These are phyloP conservation scores for Iris macrosiphon DNA, from an alignment of 106 monocot species.

Conservation along the genomic window DNA sequence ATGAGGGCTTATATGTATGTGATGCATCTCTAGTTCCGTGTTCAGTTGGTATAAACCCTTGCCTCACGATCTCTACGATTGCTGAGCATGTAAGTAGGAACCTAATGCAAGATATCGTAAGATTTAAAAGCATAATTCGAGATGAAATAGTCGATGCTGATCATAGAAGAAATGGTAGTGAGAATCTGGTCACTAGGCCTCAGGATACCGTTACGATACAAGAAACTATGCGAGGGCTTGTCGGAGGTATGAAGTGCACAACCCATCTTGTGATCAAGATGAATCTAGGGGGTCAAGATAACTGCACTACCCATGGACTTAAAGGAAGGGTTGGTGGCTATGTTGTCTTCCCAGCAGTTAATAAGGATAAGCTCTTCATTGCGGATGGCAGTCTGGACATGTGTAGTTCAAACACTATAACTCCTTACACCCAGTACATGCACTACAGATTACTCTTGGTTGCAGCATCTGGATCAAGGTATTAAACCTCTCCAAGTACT, in stretches of 20 bases:
- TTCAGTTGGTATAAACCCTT: constrained; percentile 30
- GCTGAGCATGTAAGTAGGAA: constrained; percentile 15
- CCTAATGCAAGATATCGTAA: constrained; percentile 20
- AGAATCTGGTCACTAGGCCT: neutral
- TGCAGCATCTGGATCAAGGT: constrained; percentile 29
- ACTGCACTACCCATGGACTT: constrained; percentile 2
- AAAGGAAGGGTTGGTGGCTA: constrained; percentile 30
- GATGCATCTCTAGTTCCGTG: constrained; percentile 40
- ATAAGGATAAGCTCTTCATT: constrained; percentile 25
- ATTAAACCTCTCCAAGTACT: neutral
- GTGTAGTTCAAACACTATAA: constrained; percentile 23
- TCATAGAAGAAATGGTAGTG: neutral
- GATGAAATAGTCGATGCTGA: neutral
- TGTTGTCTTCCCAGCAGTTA: constrained; percentile 17
- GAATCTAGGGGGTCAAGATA: neutral
- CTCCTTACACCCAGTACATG: constrained; percentile 41
- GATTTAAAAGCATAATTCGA: constrained; percentile 12
- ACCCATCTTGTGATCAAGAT: constrained; percentile 22
- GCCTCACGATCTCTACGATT: constrained; percentile 23
- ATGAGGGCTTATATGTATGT: constrained; percentile 28
- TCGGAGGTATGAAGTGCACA: constrained; percentile 36
- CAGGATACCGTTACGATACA: constrained; percentile 11
- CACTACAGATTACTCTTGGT: constrained; percentile 22
- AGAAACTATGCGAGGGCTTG: constrained; percentile 30
- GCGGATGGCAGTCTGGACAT: constrained; percentile 30